These are phyloP conservation scores for Trichophyton mentagrophytes DNA, from an alignment of 2,329 filamentous ascomycete genomes.

Conservation along the genomic window DNA sequence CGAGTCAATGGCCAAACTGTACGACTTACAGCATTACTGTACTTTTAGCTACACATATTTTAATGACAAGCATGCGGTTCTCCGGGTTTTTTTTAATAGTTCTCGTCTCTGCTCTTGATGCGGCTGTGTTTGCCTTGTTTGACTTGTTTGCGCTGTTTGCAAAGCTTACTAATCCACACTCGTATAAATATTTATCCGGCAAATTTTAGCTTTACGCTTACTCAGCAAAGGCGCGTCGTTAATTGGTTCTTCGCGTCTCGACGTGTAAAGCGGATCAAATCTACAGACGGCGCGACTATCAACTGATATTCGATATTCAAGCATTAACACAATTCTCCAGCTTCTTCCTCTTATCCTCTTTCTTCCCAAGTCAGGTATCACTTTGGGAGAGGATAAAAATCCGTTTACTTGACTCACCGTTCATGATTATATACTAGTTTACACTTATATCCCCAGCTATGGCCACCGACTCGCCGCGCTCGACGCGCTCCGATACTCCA, in stretches of 20 bases:
- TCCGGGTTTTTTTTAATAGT: too few relatives aligned
- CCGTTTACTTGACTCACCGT: not conserved
- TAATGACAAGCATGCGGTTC: not conserved
- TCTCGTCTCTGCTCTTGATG: not conserved
- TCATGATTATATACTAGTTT: not conserved
- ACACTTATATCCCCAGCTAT: not conserved
- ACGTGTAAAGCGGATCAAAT: not conserved
- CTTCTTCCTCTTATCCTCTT: not conserved
- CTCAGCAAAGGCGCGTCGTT: not conserved
- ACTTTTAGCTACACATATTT: not conserved
- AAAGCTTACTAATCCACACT: not conserved
- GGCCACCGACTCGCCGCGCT: not conserved
- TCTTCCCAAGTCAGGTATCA: not conserved
- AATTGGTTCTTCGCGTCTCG: not conserved
- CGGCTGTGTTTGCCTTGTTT: not conserved
- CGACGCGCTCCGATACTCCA: not conserved
- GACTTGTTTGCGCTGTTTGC: not conserved
- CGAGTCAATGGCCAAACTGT: not conserved
- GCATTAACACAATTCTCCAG: not conserved
- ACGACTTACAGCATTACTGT: not conserved
- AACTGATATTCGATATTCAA: not conserved
- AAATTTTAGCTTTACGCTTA: not conserved
- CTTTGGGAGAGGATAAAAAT: not conserved
- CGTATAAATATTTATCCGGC: not conserved
- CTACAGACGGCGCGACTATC: not conserved